A percentile compares a stretch with the other conserved stretches of the same genome.
Conservation (phyloP, 2,329 filamentous ascomycete species). For the Talaromyces islandicus region DNA sequence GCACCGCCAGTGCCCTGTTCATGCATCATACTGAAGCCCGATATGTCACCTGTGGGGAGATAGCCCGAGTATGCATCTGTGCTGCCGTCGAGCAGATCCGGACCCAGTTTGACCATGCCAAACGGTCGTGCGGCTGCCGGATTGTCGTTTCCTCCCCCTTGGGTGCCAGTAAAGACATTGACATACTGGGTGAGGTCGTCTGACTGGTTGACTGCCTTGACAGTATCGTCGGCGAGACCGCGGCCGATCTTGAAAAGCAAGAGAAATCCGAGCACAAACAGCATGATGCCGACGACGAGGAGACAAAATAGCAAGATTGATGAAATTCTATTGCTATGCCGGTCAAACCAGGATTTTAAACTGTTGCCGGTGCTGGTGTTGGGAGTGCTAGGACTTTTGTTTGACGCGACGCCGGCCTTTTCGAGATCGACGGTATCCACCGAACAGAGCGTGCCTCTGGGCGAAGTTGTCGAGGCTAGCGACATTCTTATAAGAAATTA, state of each 20-base stretch:
- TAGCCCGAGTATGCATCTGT: constrained; percentile 54
- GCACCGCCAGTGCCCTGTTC: constrained; percentile 48
- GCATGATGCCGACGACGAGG: not conserved
- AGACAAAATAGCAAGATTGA: not conserved
- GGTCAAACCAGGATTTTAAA: not conserved
- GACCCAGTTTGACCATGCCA: constrained; percentile 52
- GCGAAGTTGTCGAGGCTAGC: not conserved
- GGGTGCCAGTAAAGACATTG: constrained; percentile 2
- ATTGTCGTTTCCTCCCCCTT: constrained; percentile 47
- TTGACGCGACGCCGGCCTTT: not conserved
- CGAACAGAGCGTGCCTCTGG: not conserved
- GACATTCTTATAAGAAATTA: not conserved
- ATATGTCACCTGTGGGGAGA: constrained; percentile 43
- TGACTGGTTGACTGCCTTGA: not conserved
- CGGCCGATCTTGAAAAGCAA: not conserved
- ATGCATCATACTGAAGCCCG: constrained; percentile 50
- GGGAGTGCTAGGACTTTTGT: not conserved
- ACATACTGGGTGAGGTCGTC: constrained; percentile 8
- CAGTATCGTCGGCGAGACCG: not conserved
- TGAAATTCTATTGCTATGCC: not conserved
- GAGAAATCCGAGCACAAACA: not conserved
- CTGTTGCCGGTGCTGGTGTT: not conserved
- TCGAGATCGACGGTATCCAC: not conserved
- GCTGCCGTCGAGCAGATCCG: constrained; percentile 48
- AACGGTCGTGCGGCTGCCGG: constrained; percentile 52